A percentile compares a stretch with the other conserved stretches of the same genome.
Conservation (phyloP, 257 asterid species). For the Lycium barbarum region DNA sequence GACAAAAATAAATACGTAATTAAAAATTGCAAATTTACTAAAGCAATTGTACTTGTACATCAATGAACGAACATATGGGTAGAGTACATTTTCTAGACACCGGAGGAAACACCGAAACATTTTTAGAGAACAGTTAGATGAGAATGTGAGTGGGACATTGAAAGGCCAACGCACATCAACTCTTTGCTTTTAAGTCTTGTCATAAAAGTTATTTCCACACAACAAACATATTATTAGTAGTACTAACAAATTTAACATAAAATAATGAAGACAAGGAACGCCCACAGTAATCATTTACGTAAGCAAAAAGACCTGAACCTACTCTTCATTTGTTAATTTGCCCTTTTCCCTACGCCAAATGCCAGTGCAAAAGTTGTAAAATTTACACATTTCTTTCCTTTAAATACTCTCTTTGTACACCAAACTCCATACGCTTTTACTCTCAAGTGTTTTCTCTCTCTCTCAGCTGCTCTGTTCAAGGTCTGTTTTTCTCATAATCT, state of each 20-base stretch:
- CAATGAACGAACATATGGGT: neutral
- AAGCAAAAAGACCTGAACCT: neutral
- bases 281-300: neutral
- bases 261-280: neutral
- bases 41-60: neutral
- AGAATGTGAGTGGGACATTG: constrained; percentile 10
- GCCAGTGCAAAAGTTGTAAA: constrained; percentile 21
- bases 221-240: neutral
- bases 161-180: constrained; percentile 30
- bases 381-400: neutral
- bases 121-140: neutral
- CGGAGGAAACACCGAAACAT: neutral
- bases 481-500: constrained; percentile 28
- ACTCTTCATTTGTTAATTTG: constrained; percentile 7
- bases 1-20: no score
- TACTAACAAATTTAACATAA: neutral
- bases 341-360: constrained; percentile 30
- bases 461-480: constrained; percentile 35
- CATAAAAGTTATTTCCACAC: neutral
- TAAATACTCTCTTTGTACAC: constrained; percentile 29
- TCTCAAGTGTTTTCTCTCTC: neutral
- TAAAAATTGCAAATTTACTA: neutral
- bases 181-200: constrained; percentile 28
- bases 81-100: constrained; percentile 26
- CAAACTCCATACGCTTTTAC: constrained; percentile 9